Evolutionary conservation across 768 basidiomycete species (phyloP), one percentile per base, ranked within the genome.

Genomic region (Lactifluus piperatus): DNA sequence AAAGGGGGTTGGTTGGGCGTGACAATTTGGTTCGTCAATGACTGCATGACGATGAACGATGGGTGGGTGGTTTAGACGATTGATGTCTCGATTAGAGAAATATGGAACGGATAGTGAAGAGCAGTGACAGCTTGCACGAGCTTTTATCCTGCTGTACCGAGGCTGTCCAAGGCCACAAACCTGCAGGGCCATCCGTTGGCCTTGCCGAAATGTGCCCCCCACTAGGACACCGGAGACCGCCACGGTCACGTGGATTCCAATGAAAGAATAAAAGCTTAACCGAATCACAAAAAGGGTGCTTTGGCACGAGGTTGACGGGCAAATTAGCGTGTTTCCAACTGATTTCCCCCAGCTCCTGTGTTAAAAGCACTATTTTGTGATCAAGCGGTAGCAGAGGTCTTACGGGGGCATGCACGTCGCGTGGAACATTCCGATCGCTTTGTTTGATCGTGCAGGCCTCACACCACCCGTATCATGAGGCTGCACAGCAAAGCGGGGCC

Each of bases 81-180:
- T 45, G 36, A 44, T 6, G 29, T 34, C 45, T 47, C n/a, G 24
- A 10, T 20, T 10, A 14, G 20, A 26, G 51, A 41, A 26, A 11
- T 37, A 48, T 39, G 37, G 52, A 44, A 44, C 7, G 29, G 11
- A 3, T 8, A 8, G 10, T 46, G 34, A 46, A 39, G 20, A 6
- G 46, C 37, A 16, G 18, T 10, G 43, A 8, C 30, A 8, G 26
- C 37, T 30, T 51, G 34, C 1, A 30, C 29, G 39, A 16, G 30
- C 50, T 51, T 57, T 36, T 57, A 51, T 57, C 43, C 32, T 27
- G 39, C 41, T 13, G 22, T 27, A 20, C 30, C 14, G 24, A 57
- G 56, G 50, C 50, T 45, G 50, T 51, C n/a, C 56, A 51, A 51
- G 5, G 48, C 47, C 47, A 29, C 55, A 47, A 45, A 43, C 34